Evolutionary conservation across 768 basidiomycete genomes (phyloP), one percentile per base, ranked within the genome.

Genomic region (Amyloporia xantha): DNA sequence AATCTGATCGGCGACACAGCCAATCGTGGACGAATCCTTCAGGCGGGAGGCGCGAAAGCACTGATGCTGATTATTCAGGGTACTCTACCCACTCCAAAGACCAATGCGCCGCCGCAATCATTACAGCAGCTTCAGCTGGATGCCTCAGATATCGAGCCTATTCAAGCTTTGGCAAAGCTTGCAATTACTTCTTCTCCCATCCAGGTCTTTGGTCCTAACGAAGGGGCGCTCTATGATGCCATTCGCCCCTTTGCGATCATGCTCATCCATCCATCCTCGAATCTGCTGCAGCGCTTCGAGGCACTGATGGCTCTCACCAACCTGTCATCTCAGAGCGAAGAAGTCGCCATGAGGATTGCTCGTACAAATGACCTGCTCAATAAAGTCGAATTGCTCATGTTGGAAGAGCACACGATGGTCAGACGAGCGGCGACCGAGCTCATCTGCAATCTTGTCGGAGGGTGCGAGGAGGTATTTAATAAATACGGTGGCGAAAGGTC

Each of bases 301-400:
- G 82, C 83, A 3, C 72, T 94, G 57, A 97, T 98, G 95, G 94
- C 92, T 1, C 73, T 99, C 45, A 99, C 96, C 6, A 99, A 99
- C 63, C 69, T 98, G 37, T 84, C 95, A 0, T 93, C 92, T 15
- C 76, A 89, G 44, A 78, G 77, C 42, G 69, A 81, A 0, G 76
- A 79, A 25, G 64, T 83, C 7, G 82, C 89, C 2, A 71, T 77
- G 17, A 78, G 84, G 40, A 78, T 96, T 41, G 83, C 82, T 1
- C 70, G 71, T 39, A 71, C 75, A 0, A 75, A 81, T 7, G 80
- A 79, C 2, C 63, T 90, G 25, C 58, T 87, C 47, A 72, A 74
- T 66, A 81, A 77, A 52, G 72, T 84, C 5, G 91, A 93, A 58
- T 69, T 84, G 12, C 62, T 91, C 13, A 73, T 92, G 54, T 68